Evolutionary conservation across 1,284 basidiomycete genomes (phyloP).

Genomic region (Cryptococcus deneoformans): DNA sequence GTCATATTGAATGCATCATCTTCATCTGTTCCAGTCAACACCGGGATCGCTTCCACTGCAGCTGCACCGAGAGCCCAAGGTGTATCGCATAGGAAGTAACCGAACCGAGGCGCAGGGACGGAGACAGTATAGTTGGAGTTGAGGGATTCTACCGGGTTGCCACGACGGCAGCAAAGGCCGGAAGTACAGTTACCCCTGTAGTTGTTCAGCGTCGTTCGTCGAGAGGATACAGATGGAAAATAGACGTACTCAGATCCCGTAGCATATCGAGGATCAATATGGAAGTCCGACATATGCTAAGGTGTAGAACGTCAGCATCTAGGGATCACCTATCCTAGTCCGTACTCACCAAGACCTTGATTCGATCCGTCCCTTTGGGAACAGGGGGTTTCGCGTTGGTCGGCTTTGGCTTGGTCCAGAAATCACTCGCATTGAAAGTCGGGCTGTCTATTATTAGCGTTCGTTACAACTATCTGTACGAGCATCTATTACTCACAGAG

Average conservation of each 20-base stretch:
- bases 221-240: neutral
- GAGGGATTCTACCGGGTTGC: slow-evolving; percentile 54
- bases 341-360: slow-evolving; percentile 59
- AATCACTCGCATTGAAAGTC: slow-evolving; percentile 57
- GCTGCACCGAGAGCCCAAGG: slow-evolving; percentile 64
- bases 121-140: slow-evolving; percentile 57
- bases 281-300: slow-evolving; percentile 68
- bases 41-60: slow-evolving; percentile 65
- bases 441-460: slow-evolving; percentile 20
- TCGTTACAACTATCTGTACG: neutral
- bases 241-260: slow-evolving; percentile 59
- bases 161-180: slow-evolving; percentile 68
- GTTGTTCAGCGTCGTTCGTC: neutral
- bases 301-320: neutral
- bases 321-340: no score
- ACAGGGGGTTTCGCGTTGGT: slow-evolving; percentile 56
- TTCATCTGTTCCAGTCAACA: slow-evolving; percentile 60
- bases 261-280: slow-evolving; percentile 74
- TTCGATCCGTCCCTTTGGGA: slow-evolving; percentile 58
- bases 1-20: slow-evolving; percentile 61
- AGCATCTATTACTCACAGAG: slow-evolving; percentile 35
- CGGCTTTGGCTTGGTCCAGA: slow-evolving; percentile 68
- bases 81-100: slow-evolving; percentile 64
- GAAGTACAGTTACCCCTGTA: slow-evolving; percentile 61
- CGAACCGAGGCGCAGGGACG: slow-evolving; percentile 63